A percentile compares a stretch with the other conserved stretches of the same genome.
These are phyloP conservation scores for Fusarium sp. DNA, from an alignment of 2,329 filamentous ascomycete genomes.

Conservation along the genomic window DNA sequence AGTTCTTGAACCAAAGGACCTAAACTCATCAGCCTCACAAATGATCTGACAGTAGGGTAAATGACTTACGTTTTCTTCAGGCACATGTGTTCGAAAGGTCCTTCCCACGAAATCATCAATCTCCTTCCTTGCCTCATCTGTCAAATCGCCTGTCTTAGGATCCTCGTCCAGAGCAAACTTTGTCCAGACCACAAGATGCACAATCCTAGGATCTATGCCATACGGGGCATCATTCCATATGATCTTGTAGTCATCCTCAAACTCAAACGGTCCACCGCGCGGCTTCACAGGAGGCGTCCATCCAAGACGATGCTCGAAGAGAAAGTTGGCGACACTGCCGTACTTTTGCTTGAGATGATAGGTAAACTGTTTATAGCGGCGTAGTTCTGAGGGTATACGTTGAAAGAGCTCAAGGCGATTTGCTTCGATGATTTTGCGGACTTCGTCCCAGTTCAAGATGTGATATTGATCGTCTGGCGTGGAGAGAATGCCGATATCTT, in stretches of 20 bases:
- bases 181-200: conserved; percentile 92
- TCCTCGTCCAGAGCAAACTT: conserved; percentile 85
- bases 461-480: conserved; percentile 76
- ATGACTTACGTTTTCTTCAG: conserved; percentile 63
- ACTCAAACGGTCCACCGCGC: conserved; percentile 55
- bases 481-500: conserved; percentile 76
- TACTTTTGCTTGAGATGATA: conserved; percentile 71
- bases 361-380: conserved; percentile 80
- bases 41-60: not conserved
- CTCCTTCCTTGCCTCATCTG: conserved; percentile 67
- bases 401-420: conserved; percentile 83
- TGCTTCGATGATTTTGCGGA: conserved; percentile 67
- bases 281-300: conserved; percentile 67
- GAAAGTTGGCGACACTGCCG: conserved; percentile 82
- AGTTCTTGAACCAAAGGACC: conserved; percentile 74
- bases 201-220: conserved; percentile 79
- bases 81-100: conserved; percentile 70
- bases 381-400: conserved; percentile 78
- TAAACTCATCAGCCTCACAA: conserved; percentile 31
- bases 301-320: conserved; percentile 74
- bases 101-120: conserved; percentile 77
- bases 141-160: conserved; percentile 72
- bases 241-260: conserved; percentile 73
- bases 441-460: conserved; percentile 75
- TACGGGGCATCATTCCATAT: conserved; percentile 96